Evolutionary conservation across 805 yeast species (phyloP).

Genomic region (Kregervanrija delftensis): DNA sequence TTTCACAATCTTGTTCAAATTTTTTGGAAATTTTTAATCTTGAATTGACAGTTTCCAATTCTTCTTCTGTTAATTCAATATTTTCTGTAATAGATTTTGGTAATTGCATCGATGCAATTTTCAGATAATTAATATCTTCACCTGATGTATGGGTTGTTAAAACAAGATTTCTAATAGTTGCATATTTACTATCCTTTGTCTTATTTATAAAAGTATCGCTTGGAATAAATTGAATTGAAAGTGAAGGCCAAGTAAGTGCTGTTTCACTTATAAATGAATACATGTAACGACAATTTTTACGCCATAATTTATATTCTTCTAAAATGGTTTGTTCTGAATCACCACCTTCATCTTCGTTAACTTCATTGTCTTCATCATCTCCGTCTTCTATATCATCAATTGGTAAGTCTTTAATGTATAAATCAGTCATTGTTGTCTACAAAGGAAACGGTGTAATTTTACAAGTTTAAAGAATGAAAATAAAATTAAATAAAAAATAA

Average conservation of each 20-base stretch:
- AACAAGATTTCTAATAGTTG: conserved; percentile 40
- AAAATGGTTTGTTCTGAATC: conserved; percentile 40
- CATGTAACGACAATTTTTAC: conserved; percentile 74
- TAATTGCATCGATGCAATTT: conserved; percentile 54
- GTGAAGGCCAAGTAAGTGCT: conserved; percentile 75
- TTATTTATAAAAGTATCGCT: conserved; percentile 22
- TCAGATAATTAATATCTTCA: conserved; percentile 57
- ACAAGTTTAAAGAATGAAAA: no score
- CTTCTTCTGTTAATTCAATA: conserved; percentile 19
- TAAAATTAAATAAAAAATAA: no score
- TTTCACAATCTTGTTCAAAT: conserved; percentile 54
- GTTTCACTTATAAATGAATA: conserved; percentile 79
- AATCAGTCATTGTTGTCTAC: no score
- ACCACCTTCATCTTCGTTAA: conserved; percentile 12
- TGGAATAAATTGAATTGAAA: conserved; percentile 75
- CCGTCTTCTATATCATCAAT: conserved; percentile 3
- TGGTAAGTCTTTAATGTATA: background rate
- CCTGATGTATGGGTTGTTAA: conserved; percentile 74
- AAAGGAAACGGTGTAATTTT: no score
- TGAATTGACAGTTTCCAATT: conserved; percentile 35
- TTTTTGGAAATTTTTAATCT: conserved; percentile 57
- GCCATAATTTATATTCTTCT: conserved; percentile 74
- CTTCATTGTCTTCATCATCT: conserved; percentile 7
- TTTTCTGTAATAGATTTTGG: conserved; percentile 36
- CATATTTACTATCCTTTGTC: conserved; percentile 21